These are phyloP conservation scores for Ailanthus altissimus DNA, from an alignment of 345 rosid genomes.

Conservation along the genomic window DNA sequence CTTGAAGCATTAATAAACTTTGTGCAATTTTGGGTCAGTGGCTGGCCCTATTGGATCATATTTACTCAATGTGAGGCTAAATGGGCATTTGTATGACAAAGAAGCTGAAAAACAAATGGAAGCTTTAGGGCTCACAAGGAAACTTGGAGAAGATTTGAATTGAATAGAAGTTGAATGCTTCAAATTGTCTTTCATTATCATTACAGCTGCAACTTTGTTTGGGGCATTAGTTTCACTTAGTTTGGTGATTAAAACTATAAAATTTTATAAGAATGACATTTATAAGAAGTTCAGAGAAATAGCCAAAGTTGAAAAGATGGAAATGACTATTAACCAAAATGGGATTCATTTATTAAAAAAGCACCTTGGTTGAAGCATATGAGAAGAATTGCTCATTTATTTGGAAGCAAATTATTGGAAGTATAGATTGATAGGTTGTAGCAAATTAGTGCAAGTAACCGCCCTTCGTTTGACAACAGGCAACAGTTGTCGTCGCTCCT, in stretches of 20 bases:
- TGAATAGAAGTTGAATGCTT: constrained; percentile 57
- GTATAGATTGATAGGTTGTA: too few species aligned
- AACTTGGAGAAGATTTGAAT: constrained; percentile 28
- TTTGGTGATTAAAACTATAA: constrained; percentile 56
- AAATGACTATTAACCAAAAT: constrained; percentile 32
- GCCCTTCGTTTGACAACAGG: too few species aligned
- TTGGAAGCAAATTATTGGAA: too few species aligned
- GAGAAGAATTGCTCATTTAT: too few species aligned
- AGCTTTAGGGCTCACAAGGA: constrained; percentile 33
- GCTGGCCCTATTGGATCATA: constrained; percentile 69
- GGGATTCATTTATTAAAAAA: neutral
- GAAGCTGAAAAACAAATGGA: constrained; percentile 55
- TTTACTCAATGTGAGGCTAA: constrained; percentile 50
- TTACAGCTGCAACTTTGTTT: constrained; percentile 48
- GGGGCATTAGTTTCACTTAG: constrained; percentile 51
- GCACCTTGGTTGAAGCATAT: neutral
- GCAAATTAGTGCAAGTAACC: too few species aligned
- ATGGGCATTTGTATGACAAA: constrained; percentile 56
- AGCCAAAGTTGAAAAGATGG: constrained; percentile 36
- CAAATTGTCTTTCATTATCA: constrained; percentile 56
- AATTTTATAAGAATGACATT: constrained; percentile 61
- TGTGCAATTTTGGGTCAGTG: constrained; percentile 56
- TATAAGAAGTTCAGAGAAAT: constrained; percentile 59
- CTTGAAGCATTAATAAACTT: constrained; percentile 59
- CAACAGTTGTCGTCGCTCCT: too few species aligned